These are phyloP conservation scores for Jatropha multifida DNA, from an alignment of 441 rosid genomes.

Conservation along the genomic window DNA sequence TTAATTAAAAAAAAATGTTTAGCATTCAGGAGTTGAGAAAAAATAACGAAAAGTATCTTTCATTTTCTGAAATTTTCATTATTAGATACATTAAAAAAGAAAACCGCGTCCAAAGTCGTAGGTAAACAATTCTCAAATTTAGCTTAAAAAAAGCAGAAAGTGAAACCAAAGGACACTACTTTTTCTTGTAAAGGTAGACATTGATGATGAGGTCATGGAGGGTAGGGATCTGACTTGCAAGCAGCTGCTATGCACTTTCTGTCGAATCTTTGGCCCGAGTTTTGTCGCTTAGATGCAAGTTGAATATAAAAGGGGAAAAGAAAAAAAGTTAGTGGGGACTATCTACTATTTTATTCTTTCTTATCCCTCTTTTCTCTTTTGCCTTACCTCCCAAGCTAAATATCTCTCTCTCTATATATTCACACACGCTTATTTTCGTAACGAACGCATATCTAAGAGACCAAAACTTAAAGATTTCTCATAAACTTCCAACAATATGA, in stretches of 20 bases:
- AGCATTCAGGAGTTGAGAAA: no score
- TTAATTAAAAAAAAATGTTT: background rate
- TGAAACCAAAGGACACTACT: background rate
- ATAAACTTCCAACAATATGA: slow-evolving; percentile 23
- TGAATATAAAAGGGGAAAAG: slow-evolving; percentile 11
- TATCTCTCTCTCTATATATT: slow-evolving; percentile 2
- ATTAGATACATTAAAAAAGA: no score
- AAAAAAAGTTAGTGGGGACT: slow-evolving; percentile 18
- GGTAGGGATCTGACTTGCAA: slow-evolving; percentile 12
- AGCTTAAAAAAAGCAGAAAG: background rate
- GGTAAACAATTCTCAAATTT: background rate
- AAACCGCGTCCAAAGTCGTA: no score
- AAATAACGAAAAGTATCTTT: no score
- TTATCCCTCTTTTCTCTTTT: slow-evolving; percentile 8
- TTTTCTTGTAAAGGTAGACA: background rate
- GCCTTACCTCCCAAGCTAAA: slow-evolving; percentile 11
- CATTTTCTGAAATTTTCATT: no score
- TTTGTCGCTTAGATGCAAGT: slow-evolving; percentile 28
- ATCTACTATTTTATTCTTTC: slow-evolving; percentile 20
- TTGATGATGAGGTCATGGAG: background rate
- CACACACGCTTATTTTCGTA: background rate
- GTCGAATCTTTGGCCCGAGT: slow-evolving; percentile 19
- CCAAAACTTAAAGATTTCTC: background rate
- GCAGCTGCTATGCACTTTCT: slow-evolving; percentile 43
- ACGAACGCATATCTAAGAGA: background rate